phyloP scores from a whole-genome alignment of 2,329 filamentous ascomycete genomes.

The Penicillium janthinellum region DNA sequence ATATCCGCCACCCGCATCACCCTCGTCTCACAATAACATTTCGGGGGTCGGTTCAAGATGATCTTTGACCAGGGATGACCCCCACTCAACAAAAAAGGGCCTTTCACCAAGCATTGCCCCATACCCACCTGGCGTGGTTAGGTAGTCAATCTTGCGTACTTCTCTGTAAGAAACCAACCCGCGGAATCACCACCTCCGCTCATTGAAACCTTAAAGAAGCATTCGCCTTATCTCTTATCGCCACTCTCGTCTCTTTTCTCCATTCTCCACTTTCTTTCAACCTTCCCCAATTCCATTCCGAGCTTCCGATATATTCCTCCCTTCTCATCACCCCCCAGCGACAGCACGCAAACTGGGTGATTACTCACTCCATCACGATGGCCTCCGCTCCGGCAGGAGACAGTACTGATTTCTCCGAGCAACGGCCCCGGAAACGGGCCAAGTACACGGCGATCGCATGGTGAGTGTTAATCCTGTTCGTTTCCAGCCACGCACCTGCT shows the following conservation, averaged over 20 bases:
- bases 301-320: not conserved
- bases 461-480: conserved; percentile 18
- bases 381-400: not conserved
- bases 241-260: not conserved
- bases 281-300: not conserved
- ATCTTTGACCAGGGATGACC: too few relatives aligned
- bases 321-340: not conserved
- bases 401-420: conserved; percentile 1
- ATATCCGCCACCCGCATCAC: too few relatives aligned
- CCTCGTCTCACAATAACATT: too few relatives aligned
- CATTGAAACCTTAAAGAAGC: too few relatives aligned
- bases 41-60: too few relatives aligned
- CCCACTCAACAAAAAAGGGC: too few relatives aligned
- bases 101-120: too few relatives aligned
- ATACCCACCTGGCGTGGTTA: too few relatives aligned
- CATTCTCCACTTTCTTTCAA: not conserved
- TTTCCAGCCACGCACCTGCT: not conserved
- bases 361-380: not conserved
- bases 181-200: not conserved
- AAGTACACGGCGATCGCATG: conserved; percentile 41
- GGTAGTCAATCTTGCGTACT: too few relatives aligned
- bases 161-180: too few relatives aligned
- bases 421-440: conserved; percentile 30
- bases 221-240: not conserved
- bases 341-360: not conserved